These are phyloP conservation scores for Kwoniella dendrophila DNA, from an alignment of 768 basidiomycete species.

Conservation along the genomic window DNA sequence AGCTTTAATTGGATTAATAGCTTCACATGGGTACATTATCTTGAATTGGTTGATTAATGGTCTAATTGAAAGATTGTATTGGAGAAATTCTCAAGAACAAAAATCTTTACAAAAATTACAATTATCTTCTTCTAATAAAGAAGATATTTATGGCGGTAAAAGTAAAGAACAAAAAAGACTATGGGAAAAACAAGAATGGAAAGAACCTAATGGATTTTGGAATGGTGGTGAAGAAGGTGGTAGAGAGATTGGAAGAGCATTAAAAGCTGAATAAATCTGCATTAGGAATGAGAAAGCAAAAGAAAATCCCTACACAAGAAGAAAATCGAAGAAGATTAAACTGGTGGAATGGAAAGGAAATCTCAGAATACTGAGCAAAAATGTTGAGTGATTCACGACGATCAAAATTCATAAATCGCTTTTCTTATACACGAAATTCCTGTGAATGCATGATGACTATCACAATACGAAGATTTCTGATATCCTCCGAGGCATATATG, in stretches of 20 bases:
- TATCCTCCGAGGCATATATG: too few relatives aligned
- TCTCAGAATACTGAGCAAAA: too few relatives aligned
- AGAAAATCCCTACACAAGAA: too few relatives aligned
- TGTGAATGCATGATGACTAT: too few relatives aligned
- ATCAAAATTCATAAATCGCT: too few relatives aligned
- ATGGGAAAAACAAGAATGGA: constrained; percentile 11
- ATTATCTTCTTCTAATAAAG: not conserved
- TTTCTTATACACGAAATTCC: too few relatives aligned
- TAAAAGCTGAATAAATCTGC: constrained; percentile 48
- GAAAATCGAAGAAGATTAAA: too few relatives aligned
- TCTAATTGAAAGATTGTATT: constrained; percentile 72
- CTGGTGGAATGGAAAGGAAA: too few relatives aligned
- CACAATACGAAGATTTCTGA: too few relatives aligned
- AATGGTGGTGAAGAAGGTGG: constrained; percentile 54
- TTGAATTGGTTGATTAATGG: constrained; percentile 67
- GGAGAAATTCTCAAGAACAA: constrained; percentile 72
- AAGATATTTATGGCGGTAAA: not conserved
- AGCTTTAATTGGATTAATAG: constrained; percentile 71
- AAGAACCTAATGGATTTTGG: constrained; percentile 44
- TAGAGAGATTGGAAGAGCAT: constrained; percentile 44
- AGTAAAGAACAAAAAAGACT: constrained; percentile 25
- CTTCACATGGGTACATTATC: constrained; percentile 84
- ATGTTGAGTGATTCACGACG: too few relatives aligned
- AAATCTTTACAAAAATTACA: constrained; percentile 63
- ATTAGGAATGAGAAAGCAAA: too few relatives aligned